Base-by-base conservation (phyloP, 495 filamentous ascomycete species). In the Durotheca rogersii region DNA sequence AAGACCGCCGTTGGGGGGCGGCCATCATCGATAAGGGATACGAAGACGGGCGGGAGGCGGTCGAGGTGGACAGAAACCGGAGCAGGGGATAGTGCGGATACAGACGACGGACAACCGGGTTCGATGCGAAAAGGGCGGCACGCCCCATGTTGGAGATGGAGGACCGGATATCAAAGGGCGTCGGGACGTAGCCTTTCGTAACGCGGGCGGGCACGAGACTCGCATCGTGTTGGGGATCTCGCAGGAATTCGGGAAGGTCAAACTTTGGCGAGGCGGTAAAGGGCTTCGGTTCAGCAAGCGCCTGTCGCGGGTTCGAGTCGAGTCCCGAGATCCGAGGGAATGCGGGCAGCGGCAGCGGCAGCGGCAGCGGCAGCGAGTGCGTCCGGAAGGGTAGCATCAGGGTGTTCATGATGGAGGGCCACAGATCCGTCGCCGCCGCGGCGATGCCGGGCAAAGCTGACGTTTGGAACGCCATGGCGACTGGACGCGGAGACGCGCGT, bases 351-450 rank as follows among this genome's bases (percentile, higher is more conserved):
- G 30, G 30, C 15, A 34, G 39, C 14, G 39, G 41, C 18, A 51
- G 56, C 18, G 30, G 30, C 15, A 34, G 39, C 14, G 46, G 38
- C 21, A 53, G 38, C 17, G 50, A 53, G 5, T 51, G 27, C n/a
- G 55, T 33, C 38, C 66, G 66, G 67, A 70, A 76, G 16, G 80
- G 72, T 12, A 70, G 41, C 12, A 65, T 56, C 38, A 82, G 58
- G 14, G 72, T 65, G 49, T 67, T 73, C 30, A 73, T 68, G 48
- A 83, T 69, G 12, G 78, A 77, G 16, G 81, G 79, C 77, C 75
- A 81, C 50, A 81, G 48, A 32, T 81, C 76, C 38, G 72, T 66
- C 1, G 77, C 74, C 47, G 72, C 72, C 30, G 75, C 72, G 39
- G 72, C 73, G 42, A 81, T 67, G 41, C 63, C 69, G 73, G 78